Evolutionary conservation across 164 flowering plant genomes (phyloP).

Genomic region (Brasenia schreberi): DNA sequence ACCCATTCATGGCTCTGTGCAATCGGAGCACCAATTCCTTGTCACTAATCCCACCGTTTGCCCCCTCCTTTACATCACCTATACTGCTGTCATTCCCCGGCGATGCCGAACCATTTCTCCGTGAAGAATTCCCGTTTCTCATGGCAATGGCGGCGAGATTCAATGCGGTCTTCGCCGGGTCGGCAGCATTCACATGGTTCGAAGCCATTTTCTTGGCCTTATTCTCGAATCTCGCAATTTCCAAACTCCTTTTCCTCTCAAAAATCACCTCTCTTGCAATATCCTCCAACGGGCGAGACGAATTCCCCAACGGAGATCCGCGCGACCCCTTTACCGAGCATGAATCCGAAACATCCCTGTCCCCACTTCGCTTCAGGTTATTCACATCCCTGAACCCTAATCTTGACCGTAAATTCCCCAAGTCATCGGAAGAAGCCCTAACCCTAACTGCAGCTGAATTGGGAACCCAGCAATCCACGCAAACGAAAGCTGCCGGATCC

Average conservation of each 20-base stretch:
- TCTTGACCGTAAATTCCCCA: neutral
- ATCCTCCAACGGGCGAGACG: slow-evolving; percentile 15
- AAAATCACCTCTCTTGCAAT: slow-evolving; percentile 23
- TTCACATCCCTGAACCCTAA: neutral
- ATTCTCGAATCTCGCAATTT: slow-evolving; percentile 15
- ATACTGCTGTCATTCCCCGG: neutral
- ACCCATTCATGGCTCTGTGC: slow-evolving; percentile 45
- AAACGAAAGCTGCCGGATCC: slow-evolving; percentile 16
- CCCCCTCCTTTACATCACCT: neutral
- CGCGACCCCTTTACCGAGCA: slow-evolving; percentile 2
- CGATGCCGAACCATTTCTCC: neutral
- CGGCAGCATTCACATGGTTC: slow-evolving; percentile 22
- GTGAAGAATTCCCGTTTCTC: slow-evolving; percentile 2
- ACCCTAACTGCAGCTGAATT: slow-evolving; percentile 2
- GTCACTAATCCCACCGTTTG: slow-evolving; percentile 16
- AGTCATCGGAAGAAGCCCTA: neutral
- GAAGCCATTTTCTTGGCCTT: slow-evolving; percentile 21
- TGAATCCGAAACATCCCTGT: slow-evolving; percentile 4
- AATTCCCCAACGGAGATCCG: neutral
- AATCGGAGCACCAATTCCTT: slow-evolving; percentile 32
- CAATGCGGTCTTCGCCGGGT: slow-evolving; percentile 1
- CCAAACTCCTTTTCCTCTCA: slow-evolving; percentile 18
- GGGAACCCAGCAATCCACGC: slow-evolving; percentile 80
- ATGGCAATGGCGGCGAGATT: slow-evolving; percentile 7
- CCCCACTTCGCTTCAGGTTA: neutral